Percentiles rank a stretch among this genome's conserved stretches.
Conservation (phyloP, 2,329 filamentous ascomycete species). For the Raffaelea ambrosiae region DNA sequence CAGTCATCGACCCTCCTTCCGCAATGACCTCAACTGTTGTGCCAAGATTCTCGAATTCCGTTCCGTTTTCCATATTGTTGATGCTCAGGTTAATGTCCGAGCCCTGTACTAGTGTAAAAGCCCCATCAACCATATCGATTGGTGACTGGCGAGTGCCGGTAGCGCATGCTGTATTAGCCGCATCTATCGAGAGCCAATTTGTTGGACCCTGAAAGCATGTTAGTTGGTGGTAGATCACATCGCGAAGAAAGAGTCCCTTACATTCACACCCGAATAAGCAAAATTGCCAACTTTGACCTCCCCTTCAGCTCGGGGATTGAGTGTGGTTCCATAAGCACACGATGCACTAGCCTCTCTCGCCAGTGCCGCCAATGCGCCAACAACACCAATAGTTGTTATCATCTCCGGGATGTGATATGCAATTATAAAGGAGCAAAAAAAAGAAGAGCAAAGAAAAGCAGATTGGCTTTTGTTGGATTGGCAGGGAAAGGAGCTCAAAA, state of each 20-base stretch:
- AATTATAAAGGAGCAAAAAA: background rate
- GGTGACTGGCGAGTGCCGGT: slow-evolving; percentile 47
- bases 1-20: slow-evolving; percentile 26
- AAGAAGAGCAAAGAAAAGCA: background rate
- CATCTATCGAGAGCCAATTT: slow-evolving; percentile 24
- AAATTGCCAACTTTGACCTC: slow-evolving; percentile 26
- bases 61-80: slow-evolving; percentile 30
- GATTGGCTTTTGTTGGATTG: background rate
- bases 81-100: slow-evolving; percentile 28
- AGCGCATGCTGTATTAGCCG: slow-evolving; percentile 39
- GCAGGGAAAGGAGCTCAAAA: background rate
- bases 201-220: slow-evolving; percentile 18
- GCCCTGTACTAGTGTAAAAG: slow-evolving; percentile 23
- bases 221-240: background rate
- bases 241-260: slow-evolving; percentile 14
- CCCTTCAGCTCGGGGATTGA: slow-evolving; percentile 23
- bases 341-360: slow-evolving; percentile 14
- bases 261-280: slow-evolving; percentile 26
- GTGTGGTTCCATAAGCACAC: slow-evolving; percentile 30
- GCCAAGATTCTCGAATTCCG: slow-evolving; percentile 48
- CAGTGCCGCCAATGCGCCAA: background rate
- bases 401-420: background rate
- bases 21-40: slow-evolving; percentile 49
- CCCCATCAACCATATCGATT: slow-evolving; percentile 40
- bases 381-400: background rate